A percentile compares a stretch with the other conserved stretches of the same genome.
These are phyloP conservation scores for Funneliformis mosseae DNA, from an alignment of 192 early-diverging fungal genomes.

Conservation along the genomic window DNA sequence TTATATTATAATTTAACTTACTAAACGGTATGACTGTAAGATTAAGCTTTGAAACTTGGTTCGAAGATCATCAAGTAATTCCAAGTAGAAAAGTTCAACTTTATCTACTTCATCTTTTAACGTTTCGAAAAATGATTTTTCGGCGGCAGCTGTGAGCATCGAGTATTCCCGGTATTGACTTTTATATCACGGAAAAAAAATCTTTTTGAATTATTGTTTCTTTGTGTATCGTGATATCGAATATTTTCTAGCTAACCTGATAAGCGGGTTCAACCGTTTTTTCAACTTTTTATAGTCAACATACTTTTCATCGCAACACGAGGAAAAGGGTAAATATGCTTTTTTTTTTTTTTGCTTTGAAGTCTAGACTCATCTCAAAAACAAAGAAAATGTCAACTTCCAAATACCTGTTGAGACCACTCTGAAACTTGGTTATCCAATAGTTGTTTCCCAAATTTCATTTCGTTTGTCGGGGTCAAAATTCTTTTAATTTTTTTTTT, in stretches of 20 bases:
- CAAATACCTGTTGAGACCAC: not conserved
- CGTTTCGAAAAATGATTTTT: constrained; percentile 8
- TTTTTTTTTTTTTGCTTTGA: too few relatives aligned
- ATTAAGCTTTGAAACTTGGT: constrained; percentile 2
- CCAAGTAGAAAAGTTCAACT: constrained; percentile 5
- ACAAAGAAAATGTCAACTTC: not conserved
- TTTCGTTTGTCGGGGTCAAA: not conserved
- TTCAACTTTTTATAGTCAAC: constrained; percentile 14
- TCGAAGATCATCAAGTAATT: not conserved
- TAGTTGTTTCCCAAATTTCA: constrained; percentile 5
- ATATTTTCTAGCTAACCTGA: not conserved
- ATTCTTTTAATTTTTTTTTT: not conserved
- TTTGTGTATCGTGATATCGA: not conserved
- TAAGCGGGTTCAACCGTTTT: not conserved
- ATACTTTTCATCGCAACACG: not conserved
- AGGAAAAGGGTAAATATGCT: not conserved
- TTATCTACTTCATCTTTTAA: constrained; percentile 5
- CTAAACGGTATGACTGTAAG: constrained; percentile 2
- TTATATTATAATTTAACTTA: too few relatives aligned
- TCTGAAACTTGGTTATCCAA: constrained; percentile 2
- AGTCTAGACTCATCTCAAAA: not conserved
- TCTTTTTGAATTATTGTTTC: not conserved
- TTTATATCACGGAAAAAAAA: not conserved
- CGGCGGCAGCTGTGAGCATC: not conserved
- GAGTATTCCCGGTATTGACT: not conserved